Conservation (phyloP, 192 early-diverging fungal species). For the Coemansia sp. region DNA sequence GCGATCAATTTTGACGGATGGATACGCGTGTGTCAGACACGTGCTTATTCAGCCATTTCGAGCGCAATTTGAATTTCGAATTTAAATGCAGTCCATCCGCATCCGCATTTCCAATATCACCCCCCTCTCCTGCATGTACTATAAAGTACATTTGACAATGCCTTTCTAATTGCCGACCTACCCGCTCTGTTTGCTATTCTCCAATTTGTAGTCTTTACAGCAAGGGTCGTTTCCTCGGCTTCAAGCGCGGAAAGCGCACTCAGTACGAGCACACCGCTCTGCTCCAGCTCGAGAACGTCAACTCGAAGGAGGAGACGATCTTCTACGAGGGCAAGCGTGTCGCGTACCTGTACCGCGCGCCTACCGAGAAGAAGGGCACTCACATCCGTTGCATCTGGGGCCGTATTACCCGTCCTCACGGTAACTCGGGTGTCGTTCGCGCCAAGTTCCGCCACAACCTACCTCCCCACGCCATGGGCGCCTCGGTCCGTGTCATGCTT, state of each 20-base stretch:
- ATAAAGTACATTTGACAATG: not conserved
- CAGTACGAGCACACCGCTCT: constrained; percentile 89
- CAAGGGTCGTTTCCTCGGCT: constrained; percentile 96
- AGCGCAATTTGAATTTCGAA: not conserved
- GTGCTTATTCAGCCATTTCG: not conserved
- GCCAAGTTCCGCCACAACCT: constrained; percentile 98
- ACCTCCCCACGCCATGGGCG: constrained; percentile 92
- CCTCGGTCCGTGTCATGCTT: constrained; percentile 91
- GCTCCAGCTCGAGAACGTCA: constrained; percentile 91
- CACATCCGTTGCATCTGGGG: constrained; percentile 99
- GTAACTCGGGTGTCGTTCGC: constrained; percentile 93
- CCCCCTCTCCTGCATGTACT: not conserved
- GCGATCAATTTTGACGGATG: constrained; percentile 25
- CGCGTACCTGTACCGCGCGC: constrained; percentile 96
- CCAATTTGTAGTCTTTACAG: constrained; percentile 83
- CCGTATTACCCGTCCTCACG: constrained; percentile 91
- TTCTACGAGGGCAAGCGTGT: constrained; percentile 99
- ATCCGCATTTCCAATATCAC: not conserved
- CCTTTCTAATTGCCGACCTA: not conserved
- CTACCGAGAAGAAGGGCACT: constrained; percentile 85
- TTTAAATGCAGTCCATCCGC: not conserved
- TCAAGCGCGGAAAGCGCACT: constrained; percentile 90
- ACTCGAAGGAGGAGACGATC: constrained; percentile 83
- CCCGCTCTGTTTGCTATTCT: constrained; percentile 4
- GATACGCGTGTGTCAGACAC: constrained; percentile 21